These are phyloP conservation scores for Crucihimalaya himalaica DNA, from an alignment of 345 rosid genomes.

Conservation along the genomic window DNA sequence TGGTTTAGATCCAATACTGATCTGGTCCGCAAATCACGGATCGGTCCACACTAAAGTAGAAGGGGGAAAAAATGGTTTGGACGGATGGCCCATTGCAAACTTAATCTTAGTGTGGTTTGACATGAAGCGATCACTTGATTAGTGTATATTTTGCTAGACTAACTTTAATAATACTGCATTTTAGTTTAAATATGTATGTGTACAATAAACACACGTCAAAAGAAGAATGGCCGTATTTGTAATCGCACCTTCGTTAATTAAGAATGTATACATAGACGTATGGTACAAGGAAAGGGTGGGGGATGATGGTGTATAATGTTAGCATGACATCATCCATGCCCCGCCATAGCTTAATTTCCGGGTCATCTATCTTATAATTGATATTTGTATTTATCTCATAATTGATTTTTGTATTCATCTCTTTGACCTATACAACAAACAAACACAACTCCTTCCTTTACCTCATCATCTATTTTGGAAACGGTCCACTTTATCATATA, in stretches of 20 bases:
- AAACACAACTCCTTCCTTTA: conserved; percentile 18
- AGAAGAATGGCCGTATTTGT: not conserved
- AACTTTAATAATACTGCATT: not conserved
- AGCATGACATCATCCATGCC: conserved; percentile 35
- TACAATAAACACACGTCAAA: not conserved
- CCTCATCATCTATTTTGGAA: not conserved
- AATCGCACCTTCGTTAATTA: not conserved
- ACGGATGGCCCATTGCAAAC: not conserved
- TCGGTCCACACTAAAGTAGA: conserved; percentile 1
- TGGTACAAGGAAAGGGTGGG: conserved; percentile 5
- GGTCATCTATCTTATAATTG: conserved; percentile 24
- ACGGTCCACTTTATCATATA: not conserved
- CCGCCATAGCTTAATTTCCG: conserved; percentile 30
- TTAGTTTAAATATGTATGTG: not conserved
- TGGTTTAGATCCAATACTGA: conserved; percentile 1
- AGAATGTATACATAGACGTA: not conserved
- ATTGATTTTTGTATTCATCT: conserved; percentile 28
- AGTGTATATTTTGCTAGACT: not conserved
- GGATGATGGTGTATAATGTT: not conserved
- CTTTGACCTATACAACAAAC: conserved; percentile 14
- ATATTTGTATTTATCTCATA: conserved; percentile 28
- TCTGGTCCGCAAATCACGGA: conserved; percentile 17
- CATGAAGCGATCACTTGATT: not conserved
- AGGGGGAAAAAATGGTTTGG: not conserved
- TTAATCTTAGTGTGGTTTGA: not conserved